These are phyloP conservation scores for Adansonia rubrostipa DNA, from an alignment of 441 rosid genomes.

Conservation along the genomic window DNA sequence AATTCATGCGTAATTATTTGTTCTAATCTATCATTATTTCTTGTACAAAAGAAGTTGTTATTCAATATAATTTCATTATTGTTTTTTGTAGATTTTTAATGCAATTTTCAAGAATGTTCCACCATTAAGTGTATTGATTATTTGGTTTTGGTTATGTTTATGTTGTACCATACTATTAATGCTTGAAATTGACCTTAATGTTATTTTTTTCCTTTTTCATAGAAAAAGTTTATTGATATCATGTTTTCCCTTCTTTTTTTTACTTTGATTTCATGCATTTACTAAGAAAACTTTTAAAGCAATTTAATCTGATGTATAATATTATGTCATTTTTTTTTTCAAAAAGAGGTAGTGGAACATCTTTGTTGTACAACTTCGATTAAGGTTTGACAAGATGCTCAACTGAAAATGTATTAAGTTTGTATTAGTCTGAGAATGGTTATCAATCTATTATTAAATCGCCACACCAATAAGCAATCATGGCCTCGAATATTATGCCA, in stretches of 20 bases:
- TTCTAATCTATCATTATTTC: not conserved
- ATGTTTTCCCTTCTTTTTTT: not conserved
- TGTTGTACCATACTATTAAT: not conserved
- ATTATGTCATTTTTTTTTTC: not conserved
- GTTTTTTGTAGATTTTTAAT: not conserved
- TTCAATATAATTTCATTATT: not conserved
- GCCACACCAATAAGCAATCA: not conserved
- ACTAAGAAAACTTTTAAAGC: not conserved
- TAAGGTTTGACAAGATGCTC: not conserved
- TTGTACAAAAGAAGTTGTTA: not conserved
- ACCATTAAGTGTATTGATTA: not conserved
- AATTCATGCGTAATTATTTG: not conserved
- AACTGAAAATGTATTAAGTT: not conserved
- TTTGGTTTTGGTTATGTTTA: not conserved
- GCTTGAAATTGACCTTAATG: not conserved
- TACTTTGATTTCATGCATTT: not conserved
- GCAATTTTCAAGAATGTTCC: not conserved
- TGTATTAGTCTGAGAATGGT: not conserved
- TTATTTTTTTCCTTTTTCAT: not conserved
- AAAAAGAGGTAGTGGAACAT: not conserved
- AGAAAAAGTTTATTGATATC: not conserved
- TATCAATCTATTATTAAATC: slow-evolving; percentile 11
- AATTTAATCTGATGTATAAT: not conserved
- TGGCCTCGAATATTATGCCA: not conserved
- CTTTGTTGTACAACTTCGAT: not conserved